phyloP scores from a whole-genome alignment of 2,329 filamentous ascomycete genomes.

The Monosporascus ibericus region DNA sequence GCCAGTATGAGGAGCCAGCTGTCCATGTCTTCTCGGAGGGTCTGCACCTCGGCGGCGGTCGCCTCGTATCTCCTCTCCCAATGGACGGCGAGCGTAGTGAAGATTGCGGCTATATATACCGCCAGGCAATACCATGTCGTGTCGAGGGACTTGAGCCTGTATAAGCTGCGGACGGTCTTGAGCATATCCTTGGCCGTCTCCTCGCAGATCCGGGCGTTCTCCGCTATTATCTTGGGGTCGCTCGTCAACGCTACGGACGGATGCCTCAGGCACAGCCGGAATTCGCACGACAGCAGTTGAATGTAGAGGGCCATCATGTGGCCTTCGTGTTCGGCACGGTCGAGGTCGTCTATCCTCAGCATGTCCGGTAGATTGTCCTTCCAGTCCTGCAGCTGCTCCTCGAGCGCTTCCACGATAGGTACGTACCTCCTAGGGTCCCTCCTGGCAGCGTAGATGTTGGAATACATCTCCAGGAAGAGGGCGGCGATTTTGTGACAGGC shows the following conservation, averaged over 20 bases:
- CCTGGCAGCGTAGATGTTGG: slow-evolving; percentile 67
- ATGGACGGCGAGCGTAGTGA: slow-evolving; percentile 63
- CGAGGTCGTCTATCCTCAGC: slow-evolving; percentile 42
- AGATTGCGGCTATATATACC: slow-evolving; percentile 66
- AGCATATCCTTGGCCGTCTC: slow-evolving; percentile 61
- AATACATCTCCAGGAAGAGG: slow-evolving; percentile 67
- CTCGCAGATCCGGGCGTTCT: slow-evolving; percentile 61
- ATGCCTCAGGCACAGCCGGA: slow-evolving; percentile 54
- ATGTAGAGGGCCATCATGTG: slow-evolving; percentile 49
- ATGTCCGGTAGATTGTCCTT: slow-evolving; percentile 57
- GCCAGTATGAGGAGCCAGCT: slow-evolving; percentile 62
- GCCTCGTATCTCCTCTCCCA: slow-evolving; percentile 61
- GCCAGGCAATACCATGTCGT: slow-evolving; percentile 73
- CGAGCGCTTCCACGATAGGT: slow-evolving; percentile 56
- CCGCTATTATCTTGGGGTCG: slow-evolving; percentile 50
- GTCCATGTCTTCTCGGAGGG: slow-evolving; percentile 62
- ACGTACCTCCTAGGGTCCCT: slow-evolving; percentile 59
- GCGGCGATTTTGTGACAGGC: slow-evolving; percentile 59
- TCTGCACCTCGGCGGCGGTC: slow-evolving; percentile 50
- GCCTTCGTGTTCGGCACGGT: slow-evolving; percentile 33
- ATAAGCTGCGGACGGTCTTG: slow-evolving; percentile 50
- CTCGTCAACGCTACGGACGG: slow-evolving; percentile 53
- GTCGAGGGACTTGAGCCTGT: slow-evolving; percentile 62
- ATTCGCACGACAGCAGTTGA: slow-evolving; percentile 49
- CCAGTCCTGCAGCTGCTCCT: slow-evolving; percentile 58